A percentile compares a stretch with the other conserved stretches of the same genome.
Evolutionary conservation across 225 moss, liverwort and hornwort genomes (phyloP).

Genomic region (Ulota crispa): DNA sequence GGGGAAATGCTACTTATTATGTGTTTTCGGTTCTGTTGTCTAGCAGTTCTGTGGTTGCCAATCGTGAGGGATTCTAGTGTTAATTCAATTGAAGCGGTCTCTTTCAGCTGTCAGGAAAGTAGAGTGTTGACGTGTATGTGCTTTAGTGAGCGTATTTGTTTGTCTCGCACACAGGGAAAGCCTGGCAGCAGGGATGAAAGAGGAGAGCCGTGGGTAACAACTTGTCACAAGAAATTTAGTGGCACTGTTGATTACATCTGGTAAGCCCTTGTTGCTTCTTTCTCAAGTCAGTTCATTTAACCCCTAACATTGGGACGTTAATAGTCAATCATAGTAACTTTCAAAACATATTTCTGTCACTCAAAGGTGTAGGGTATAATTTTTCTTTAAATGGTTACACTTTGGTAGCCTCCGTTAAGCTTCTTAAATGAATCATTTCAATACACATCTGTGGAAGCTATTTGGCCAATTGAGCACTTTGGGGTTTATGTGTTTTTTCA

Average conservation of each 20-base stretch:
- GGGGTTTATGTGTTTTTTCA: background rate
- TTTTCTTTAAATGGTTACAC: background rate
- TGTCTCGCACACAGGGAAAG: constrained; percentile 57
- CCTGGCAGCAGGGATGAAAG: constrained; percentile 72
- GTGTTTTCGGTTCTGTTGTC: background rate
- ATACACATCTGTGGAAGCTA: background rate
- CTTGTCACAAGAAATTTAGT: constrained; percentile 70
- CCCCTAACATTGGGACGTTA: background rate
- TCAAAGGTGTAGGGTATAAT: background rate
- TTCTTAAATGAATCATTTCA: background rate
- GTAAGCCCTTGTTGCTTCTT: constrained; percentile 40
- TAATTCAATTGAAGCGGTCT: background rate
- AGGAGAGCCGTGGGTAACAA: constrained; percentile 87
- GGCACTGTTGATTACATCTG: constrained; percentile 99
- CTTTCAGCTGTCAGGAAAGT: constrained; percentile 21
- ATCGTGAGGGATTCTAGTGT: background rate
- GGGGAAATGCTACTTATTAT: background rate
- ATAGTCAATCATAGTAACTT: background rate
- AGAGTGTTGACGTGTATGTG: background rate
- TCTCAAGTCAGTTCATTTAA: background rate
- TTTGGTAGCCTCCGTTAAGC: background rate
- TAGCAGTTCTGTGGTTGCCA: background rate
- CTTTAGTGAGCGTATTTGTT: constrained; percentile 1
- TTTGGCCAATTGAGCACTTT: background rate
- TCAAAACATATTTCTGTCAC: background rate